Evolutionary conservation across 2,329 filamentous ascomycete species (phyloP).

Genomic region (Fusarium burgessii): DNA sequence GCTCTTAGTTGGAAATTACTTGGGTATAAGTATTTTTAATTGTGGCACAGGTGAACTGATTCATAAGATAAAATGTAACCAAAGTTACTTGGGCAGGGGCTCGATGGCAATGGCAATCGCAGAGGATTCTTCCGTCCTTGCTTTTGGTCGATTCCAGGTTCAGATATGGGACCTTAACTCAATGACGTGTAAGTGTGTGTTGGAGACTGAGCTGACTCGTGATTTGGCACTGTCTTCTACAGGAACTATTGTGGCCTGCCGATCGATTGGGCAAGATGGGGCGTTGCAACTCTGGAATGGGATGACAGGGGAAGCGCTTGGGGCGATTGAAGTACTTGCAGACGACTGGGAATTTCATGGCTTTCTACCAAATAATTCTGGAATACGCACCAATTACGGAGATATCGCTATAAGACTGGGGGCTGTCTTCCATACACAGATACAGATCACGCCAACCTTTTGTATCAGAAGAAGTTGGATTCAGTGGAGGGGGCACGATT

Average conservation of each 20-base stretch:
- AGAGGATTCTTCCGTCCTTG: neutral
- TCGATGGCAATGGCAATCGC: neutral
- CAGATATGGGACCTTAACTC: neutral
- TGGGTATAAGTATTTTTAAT: fast-evolving
- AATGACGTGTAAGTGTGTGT: fast-evolving
- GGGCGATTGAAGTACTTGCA: fast-evolving
- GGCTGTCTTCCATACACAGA: fast-evolving
- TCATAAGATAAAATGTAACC: neutral
- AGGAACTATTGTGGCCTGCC: fast-evolving
- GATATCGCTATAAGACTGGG: fast-evolving
- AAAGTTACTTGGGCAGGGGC: no score
- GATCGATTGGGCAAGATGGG: fast-evolving
- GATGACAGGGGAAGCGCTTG: neutral
- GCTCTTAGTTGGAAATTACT: fast-evolving
- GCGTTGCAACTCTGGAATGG: neutral
- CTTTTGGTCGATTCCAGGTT: fast-evolving
- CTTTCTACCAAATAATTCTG: neutral
- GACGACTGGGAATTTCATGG: fast-evolving
- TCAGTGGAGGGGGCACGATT: neutral
- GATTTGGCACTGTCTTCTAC: neutral
- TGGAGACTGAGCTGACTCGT: fast-evolving
- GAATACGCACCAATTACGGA: neutral
- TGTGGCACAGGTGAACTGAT: neutral
- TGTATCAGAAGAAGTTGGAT: neutral
- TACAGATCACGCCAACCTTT: neutral